Base-by-base conservation (phyloP, 2,329 filamentous ascomycete genomes). In the Hypoxylon sp. region DNA sequence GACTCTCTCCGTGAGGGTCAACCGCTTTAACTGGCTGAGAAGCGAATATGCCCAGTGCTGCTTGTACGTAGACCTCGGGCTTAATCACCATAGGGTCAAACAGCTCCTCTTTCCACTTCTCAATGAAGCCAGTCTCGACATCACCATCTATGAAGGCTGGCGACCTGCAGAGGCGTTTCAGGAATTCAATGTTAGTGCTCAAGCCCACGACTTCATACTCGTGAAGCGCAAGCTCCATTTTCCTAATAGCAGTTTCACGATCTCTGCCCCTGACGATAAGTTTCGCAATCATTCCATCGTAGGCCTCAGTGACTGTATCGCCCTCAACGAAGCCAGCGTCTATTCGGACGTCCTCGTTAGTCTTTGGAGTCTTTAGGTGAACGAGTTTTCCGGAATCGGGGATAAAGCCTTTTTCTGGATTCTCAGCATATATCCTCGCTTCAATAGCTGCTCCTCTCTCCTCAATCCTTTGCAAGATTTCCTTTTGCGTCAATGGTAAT, bases 281-380 rank as follows among this genome's bases (percentile, higher is more conserved):
- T 82, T 99, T 99, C 48, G 96, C 93, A 73, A 99, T 97, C 96
- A 99, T 99, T 29, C 96, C 96, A 74, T 99, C 96, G 80, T 99
- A 99, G 60, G 96, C 93, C 65, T 95, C 93, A 0, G 94, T 97
- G 2, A 99, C 93, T 70, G 94, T 93, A 78, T 97, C 95, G 26
- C 96, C 96, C 73, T 94, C 87, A 29, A 94, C 88, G 78, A 98
- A 98, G 1, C 96, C 96, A 50, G 94, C 94, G 76, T 99, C 96
- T 71, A 99, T 94, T 44, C 96, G 90, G 33, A 98, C 88, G 70
- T 94, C 92, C 0, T 91, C 86, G 39, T 89, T 87, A 5, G 87
- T 83, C 53, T 83, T 79, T 0, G 95, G 94, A 1, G 92, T 94
- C 35, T 88, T 87, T 10, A 98, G 88, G 78, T 98, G 93, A 4